Evolutionary conservation across 2,329 filamentous ascomycete genomes (phyloP).

Genomic region (Penicillium polonicum): DNA sequence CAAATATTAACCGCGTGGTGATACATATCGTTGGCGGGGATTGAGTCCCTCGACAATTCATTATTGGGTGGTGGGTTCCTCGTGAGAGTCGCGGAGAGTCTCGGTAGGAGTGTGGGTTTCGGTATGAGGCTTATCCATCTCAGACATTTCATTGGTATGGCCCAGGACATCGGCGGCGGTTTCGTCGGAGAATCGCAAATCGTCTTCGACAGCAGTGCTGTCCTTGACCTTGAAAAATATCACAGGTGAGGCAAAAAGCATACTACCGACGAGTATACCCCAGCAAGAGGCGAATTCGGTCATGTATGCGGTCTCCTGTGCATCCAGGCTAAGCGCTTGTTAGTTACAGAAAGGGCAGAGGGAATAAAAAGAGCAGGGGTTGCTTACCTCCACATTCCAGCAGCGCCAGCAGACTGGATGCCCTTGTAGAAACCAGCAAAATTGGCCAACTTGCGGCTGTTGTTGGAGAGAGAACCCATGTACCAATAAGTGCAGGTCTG

Average conservation of each 20-base stretch:
- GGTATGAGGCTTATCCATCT: conserved; percentile 21
- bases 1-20: conserved; percentile 4
- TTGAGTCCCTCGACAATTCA: neutral
- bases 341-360: conserved; percentile 1
- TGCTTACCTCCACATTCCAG: conserved; percentile 51
- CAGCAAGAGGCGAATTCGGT: conserved; percentile 73
- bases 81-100: conserved; percentile 6
- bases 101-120: conserved; percentile 1
- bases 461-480: conserved; percentile 93
- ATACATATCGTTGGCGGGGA: conserved; percentile 2
- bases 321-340: conserved; percentile 61
- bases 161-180: conserved; percentile 66
- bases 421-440: conserved; percentile 88
- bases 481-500: conserved; percentile 93
- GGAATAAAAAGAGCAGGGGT: neutral
- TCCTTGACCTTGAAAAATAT: conserved; percentile 79
- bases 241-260: conserved; percentile 75
- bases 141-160: conserved; percentile 19
- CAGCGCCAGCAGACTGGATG: conserved; percentile 82
- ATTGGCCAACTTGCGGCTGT: conserved; percentile 86
- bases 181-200: conserved; percentile 82
- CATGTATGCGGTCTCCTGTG: conserved; percentile 62
- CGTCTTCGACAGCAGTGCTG: conserved; percentile 75
- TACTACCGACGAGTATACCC: conserved; percentile 70
- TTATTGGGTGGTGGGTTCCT: conserved; percentile 11